Base-by-base conservation (phyloP, 106 monocot species). In the Dendrobium catenatum region DNA sequence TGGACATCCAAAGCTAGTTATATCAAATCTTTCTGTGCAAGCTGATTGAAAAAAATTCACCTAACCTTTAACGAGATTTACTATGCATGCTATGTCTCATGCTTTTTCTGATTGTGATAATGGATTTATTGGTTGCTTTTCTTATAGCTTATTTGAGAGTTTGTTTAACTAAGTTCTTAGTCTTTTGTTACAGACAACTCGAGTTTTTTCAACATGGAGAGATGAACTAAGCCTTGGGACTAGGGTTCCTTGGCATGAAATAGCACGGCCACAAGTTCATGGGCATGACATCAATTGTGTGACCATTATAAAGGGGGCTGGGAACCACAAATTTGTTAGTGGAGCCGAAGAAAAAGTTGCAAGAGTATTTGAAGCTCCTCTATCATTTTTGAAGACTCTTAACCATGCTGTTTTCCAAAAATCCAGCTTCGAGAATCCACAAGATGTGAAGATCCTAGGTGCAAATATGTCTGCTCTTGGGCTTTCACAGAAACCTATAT, bases 391-490 rank as follows among this genome's bases (percentile, higher is more conserved):
- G 81, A 95, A 91, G 85, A 93, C 99, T 29, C 81, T 99, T 55
- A 81, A 81, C 40, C 85, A 85, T 87, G 87, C 93, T 42, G 85
- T 74, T 79, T 41, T 78, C 44, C 75, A 80, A 68, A 85, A 86
- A 15, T 70, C 81, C 54, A 74, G 55, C 41, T 75, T 82, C 40
- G 89, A 91, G 67, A 80, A 90, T 88, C 72, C 89, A 59, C 80
- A 88, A 16, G 85, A 85, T 70, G 86, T 95, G 26, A 91, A 90
- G 78, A 83, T 99, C 58, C 82, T 99, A 59, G 99, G 99, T 82
- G 99, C 99, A 66, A 99, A 99, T 83, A 99, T 99, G 99, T 99
- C 99, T 78, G 99, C 99, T 55, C 91, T 99, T 40, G 99, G 99
- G n/a, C 86, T 99, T 56, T 99, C 99, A 79, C 99, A 99, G 73